phyloP scores from a whole-genome alignment of 2,329 filamentous ascomycete species.

The Microdochium nivale region DNA sequence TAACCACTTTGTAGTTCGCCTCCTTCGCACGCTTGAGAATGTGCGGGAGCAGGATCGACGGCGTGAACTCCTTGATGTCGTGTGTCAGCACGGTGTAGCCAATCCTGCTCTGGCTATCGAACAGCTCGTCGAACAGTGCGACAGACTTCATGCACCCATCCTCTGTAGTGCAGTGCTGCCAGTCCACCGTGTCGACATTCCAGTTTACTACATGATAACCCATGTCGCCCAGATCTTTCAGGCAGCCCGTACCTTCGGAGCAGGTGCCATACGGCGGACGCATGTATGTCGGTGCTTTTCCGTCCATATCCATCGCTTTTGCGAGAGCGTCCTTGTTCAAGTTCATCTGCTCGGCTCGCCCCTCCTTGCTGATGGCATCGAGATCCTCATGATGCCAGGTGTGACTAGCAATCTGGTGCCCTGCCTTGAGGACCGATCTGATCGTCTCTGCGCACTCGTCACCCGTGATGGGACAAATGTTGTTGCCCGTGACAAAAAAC shows the following conservation, averaged over 20 bases:
- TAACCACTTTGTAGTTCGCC: constrained; percentile 11
- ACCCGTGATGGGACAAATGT: constrained; percentile 8
- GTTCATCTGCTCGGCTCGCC: constrained; percentile 1
- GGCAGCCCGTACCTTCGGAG: constrained; percentile 7
- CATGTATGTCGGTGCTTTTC: constrained; percentile 18
- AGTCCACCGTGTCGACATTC: constrained; percentile 17
- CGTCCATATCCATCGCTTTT: background rate
- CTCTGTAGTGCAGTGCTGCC: constrained; percentile 9
- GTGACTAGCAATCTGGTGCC: constrained; percentile 23
- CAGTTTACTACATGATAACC: constrained; percentile 22
- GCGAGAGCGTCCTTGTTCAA: background rate
- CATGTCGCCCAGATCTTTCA: constrained; percentile 14
- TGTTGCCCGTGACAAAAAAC: constrained; percentile 20
- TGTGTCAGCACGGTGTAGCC: constrained; percentile 19
- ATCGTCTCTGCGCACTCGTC: background rate
- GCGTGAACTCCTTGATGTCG: constrained; percentile 11
- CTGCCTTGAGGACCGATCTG: constrained; percentile 22
- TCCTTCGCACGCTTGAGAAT: constrained; percentile 8
- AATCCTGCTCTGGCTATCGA: background rate
- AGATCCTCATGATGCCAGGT: constrained; percentile 17
- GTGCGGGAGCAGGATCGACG: constrained; percentile 9
- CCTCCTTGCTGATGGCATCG: constrained; percentile 8
- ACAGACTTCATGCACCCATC: constrained; percentile 4
- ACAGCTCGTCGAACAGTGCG: background rate
- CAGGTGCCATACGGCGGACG: constrained; percentile 14